These are phyloP conservation scores for Helenozyma rhizophorensis DNA, from an alignment of 805 yeast genomes.

Conservation along the genomic window DNA sequence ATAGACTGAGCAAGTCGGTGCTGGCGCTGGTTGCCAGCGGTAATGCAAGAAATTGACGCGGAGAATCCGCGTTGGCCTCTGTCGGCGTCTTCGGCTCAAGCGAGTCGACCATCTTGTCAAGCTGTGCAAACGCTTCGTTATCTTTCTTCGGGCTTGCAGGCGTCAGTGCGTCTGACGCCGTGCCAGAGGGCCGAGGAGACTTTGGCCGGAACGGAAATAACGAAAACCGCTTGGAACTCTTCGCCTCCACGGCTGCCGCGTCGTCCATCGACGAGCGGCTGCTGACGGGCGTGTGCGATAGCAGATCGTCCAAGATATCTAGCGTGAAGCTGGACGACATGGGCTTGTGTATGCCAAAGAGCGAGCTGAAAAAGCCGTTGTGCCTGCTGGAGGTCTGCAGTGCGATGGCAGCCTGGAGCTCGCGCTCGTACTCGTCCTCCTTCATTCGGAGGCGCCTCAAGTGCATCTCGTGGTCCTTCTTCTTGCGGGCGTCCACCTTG, in stretches of 20 bases:
- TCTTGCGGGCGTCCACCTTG: constrained; percentile 35
- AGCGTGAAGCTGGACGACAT: constrained; percentile 11
- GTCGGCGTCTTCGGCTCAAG: too few species aligned
- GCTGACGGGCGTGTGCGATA: not conserved
- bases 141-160: too few species aligned
- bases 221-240: not conserved
- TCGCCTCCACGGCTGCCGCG: not conserved
- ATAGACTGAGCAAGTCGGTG: too few species aligned
- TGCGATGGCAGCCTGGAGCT: constrained; percentile 23
- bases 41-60: too few species aligned
- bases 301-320: constrained; percentile 3
- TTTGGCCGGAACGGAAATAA: too few species aligned
- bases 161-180: too few species aligned
- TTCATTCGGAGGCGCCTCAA: constrained; percentile 30
- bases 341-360: constrained; percentile 21
- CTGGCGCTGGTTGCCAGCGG: too few species aligned
- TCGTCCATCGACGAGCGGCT: not conserved
- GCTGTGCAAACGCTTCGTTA: too few species aligned
- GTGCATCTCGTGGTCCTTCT: constrained; percentile 36
- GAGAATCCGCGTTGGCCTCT: too few species aligned
- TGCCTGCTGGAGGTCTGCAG: constrained; percentile 18
- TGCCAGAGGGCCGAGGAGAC: too few species aligned
- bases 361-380: constrained; percentile 27
- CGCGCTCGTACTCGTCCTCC: constrained; percentile 37
- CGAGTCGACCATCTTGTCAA: too few species aligned